These are phyloP conservation scores for Syzygium aromaticum DNA, from an alignment of 345 rosid species.

Conservation along the genomic window DNA sequence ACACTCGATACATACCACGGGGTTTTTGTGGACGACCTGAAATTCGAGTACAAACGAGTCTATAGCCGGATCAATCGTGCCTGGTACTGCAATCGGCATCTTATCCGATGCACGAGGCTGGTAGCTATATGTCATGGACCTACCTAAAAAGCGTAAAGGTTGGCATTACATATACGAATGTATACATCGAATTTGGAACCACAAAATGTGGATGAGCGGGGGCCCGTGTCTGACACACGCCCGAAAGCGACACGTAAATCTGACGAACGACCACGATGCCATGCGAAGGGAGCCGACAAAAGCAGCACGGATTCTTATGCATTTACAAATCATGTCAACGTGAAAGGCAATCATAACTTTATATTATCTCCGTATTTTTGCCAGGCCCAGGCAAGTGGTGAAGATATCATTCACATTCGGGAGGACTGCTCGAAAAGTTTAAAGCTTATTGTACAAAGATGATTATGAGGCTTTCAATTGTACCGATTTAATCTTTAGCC, in stretches of 20 bases:
- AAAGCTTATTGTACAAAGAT: too few species aligned
- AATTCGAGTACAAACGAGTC: neutral
- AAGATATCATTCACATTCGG: neutral
- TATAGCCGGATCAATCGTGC: neutral
- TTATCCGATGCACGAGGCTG: neutral
- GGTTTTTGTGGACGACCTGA: too few species aligned
- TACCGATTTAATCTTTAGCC: neutral
- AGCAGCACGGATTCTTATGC: neutral
- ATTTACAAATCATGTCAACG: neutral
- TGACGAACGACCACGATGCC: neutral
- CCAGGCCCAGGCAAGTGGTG: neutral
- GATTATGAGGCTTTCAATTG: too few species aligned
- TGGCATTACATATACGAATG: neutral
- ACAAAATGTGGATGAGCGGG: neutral
- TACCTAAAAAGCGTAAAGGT: neutral
- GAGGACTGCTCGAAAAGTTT: neutral
- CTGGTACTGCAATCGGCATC: neutral
- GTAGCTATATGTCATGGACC: neutral
- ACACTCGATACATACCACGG: neutral
- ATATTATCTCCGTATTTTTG: neutral
- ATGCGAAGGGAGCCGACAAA: neutral
- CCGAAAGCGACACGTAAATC: neutral
- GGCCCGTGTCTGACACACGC: neutral
- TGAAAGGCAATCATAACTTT: neutral
- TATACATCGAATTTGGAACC: neutral